Evolutionary conservation across 371 early-diverging fungal genomes (phyloP), one percentile per base, ranked within the genome.

Genomic region (Mortierella sp.): DNA sequence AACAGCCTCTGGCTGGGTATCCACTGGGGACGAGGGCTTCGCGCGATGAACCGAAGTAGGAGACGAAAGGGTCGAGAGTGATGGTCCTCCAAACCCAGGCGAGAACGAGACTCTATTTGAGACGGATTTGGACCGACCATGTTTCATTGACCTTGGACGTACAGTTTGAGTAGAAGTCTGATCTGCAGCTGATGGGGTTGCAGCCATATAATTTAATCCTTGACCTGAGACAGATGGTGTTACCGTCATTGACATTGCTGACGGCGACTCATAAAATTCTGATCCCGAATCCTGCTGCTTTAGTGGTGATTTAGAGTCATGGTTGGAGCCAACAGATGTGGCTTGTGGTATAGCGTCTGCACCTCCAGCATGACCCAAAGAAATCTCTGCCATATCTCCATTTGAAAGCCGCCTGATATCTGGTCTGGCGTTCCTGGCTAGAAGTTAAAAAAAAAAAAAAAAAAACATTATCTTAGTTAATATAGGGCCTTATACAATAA

Each of bases 31-130:
- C 2, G 68, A 54, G 5, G 62, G 52, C n/a, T 61, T 68, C 35
- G 54, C 47, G 5, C 60, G 62, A 30, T 73, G 78, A 22, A 70
- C 52, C 8, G 80, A 72, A 16, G 68, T 58, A 2, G 74, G 64
- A 0, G 80, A 74, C 11, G 75, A 74, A 5, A 79, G 62, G 9
- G 71, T 32, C 32, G 78, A 73, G n/a, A 78, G 35, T 1, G 78
- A 26, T 3, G 72, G 24, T 5, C 24, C 22, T 8, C 70, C 51
- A 10, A 73, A 78, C 6, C 73, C 65, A 20, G 71, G 81, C 14
- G 75, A 70, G 60, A 81, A 81, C n/a, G 83, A 75, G n/a, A 81
- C 73, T 22, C 83, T 75, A 30, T 76, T 81, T 1, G 83, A 68
- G 14, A 70, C 83, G 1, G 83, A 81, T 47, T 81, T 81, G 0